Evolutionary conservation across 2,329 filamentous ascomycete genomes (phyloP).

Genomic region (Seiridium cupressi): DNA sequence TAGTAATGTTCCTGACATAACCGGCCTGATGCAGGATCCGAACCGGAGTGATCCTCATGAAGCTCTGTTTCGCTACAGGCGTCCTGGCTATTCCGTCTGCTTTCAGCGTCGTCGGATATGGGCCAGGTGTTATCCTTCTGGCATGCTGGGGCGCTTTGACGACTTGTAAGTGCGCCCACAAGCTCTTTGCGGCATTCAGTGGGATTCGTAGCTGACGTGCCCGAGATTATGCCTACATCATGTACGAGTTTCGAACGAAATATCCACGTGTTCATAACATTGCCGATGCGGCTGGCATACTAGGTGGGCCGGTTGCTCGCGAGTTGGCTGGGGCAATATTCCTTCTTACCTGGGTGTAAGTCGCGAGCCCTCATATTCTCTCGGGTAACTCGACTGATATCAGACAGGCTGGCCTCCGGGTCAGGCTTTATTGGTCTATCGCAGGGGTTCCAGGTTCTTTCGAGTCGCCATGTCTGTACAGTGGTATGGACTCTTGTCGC

Average conservation of each 20-base stretch:
- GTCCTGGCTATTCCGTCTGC: conserved; percentile 24
- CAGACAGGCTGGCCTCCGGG: conserved; percentile 16
- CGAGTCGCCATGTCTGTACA: conserved; percentile 17
- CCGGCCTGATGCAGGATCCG: conserved; percentile 12
- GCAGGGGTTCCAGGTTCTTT: conserved; percentile 19
- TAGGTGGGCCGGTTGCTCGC: conserved; percentile 19
- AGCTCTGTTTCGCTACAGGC: conserved; percentile 24
- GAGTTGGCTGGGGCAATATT: conserved; percentile 20
- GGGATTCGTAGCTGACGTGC: not conserved
- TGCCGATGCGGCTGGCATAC: conserved; percentile 19
- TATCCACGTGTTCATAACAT: conserved; percentile 23
- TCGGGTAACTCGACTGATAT: not conserved
- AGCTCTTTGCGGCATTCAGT: not conserved
- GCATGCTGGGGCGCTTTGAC: conserved; percentile 18
- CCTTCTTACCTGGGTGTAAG: conserved; percentile 22
- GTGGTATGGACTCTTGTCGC: conserved; percentile 22
- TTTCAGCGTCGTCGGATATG: conserved; percentile 20
- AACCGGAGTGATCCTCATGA: conserved; percentile 20
- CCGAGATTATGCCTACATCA: conserved; percentile 23
- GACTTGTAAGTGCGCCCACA: conserved; percentile 15
- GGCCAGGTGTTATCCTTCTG: conserved; percentile 17
- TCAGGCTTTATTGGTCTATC: conserved; percentile 21
- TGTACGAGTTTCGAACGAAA: conserved; percentile 22
- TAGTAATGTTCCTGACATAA: not conserved
- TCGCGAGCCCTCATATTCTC: not conserved